Conservation (phyloP, 495 filamentous ascomycete genomes). For the Tuber calosporum region DNA sequence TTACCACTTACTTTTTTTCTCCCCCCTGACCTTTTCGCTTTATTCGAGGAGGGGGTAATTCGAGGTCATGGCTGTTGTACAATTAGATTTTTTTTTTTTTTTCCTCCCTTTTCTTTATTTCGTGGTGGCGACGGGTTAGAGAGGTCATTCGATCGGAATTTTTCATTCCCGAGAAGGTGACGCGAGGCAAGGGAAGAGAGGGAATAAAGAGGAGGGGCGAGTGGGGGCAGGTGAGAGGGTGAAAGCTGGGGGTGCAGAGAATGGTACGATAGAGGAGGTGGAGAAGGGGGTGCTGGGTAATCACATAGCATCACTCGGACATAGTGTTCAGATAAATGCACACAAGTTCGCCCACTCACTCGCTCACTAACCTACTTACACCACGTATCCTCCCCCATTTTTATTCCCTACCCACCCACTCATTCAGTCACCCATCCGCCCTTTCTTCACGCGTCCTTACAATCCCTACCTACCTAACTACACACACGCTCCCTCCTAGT, state of each 20-base stretch:
- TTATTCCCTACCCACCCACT: slow-evolving; percentile 1
- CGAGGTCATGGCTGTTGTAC: background rate
- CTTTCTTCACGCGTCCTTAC: background rate
- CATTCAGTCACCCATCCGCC: background rate
- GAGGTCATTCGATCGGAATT: slow-evolving; percentile 2
- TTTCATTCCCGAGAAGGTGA: background rate
- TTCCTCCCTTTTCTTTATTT: background rate
- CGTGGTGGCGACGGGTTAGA: slow-evolving; percentile 2
- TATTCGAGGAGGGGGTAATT: slow-evolving; percentile 3
- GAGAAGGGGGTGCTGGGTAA: background rate
- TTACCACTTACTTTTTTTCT: background rate
- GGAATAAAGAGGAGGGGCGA: background rate
- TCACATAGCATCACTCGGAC: slow-evolving; percentile 1
- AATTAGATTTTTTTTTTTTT: slow-evolving; percentile 8
- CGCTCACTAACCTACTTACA: background rate
- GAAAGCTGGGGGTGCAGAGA: background rate
- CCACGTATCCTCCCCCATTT: background rate
- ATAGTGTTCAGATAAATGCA: background rate
- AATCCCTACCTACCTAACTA: background rate
- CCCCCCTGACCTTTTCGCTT: background rate
- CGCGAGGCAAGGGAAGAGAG: background rate
- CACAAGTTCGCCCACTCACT: background rate
- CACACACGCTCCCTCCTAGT: background rate
- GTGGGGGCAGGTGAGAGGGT: background rate
- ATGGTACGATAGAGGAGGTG: background rate